Evolutionary conservation across 2,329 filamentous ascomycete species (phyloP).

Genomic region (Madurella mycetomatis): DNA sequence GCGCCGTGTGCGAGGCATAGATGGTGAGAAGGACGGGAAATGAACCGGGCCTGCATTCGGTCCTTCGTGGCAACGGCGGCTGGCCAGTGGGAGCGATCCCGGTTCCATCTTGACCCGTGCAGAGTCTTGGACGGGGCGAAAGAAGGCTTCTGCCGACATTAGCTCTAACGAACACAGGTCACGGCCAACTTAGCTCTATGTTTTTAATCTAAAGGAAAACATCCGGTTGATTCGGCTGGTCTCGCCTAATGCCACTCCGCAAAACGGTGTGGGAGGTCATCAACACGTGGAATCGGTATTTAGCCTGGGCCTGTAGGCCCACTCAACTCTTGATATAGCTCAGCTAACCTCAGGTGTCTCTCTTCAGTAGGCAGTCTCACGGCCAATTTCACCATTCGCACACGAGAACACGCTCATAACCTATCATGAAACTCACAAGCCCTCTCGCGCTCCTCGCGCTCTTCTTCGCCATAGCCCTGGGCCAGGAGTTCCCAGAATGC

Average conservation of each 20-base stretch:
- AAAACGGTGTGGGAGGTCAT: conserved; percentile 4
- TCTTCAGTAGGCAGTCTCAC: neutral
- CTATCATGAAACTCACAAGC: conserved; percentile 11
- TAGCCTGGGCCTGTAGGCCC: neutral
- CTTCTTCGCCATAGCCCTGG: conserved; percentile 21
- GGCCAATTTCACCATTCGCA: neutral
- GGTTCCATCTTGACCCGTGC: conserved; percentile 23
- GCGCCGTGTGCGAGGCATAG: neutral
- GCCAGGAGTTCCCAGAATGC: conserved; percentile 31
- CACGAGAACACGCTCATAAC: neutral
- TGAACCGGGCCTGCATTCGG: neutral
- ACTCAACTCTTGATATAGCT: conserved; percentile 1
- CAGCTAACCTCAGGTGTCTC: neutral
- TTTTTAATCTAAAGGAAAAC: conserved; percentile 9
- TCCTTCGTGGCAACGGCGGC: too few species aligned
- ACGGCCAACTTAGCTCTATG: conserved; percentile 4
- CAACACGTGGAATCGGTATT: conserved; percentile 7
- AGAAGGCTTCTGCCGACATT: conserved; percentile 7
- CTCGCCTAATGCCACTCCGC: conserved; percentile 1
- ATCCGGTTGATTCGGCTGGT: conserved; percentile 8
- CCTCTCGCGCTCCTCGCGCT: conserved; percentile 22
- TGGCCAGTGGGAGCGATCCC: neutral
- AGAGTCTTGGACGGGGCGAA: neutral
- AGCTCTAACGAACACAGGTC: neutral
- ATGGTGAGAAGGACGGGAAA: neutral